Conservation (phyloP, 495 filamentous ascomycete species). For the Hapsidospora chrysogenum region DNA sequence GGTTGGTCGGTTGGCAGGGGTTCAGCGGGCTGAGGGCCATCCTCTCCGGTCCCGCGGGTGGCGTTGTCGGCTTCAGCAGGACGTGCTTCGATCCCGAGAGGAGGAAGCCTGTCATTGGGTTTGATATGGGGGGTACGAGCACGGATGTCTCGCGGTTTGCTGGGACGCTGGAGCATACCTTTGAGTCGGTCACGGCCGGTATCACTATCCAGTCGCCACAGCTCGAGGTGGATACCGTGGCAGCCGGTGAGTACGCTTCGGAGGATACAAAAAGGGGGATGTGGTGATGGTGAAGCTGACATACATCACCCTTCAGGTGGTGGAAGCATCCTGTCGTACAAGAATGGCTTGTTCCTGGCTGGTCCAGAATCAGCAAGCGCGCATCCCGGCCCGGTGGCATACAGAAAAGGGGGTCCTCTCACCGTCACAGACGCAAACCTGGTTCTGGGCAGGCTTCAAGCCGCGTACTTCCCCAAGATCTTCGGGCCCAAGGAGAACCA, state of each 20-base stretch:
- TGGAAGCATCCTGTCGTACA: slow-evolving; percentile 75
- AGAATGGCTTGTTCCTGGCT: slow-evolving; percentile 86
- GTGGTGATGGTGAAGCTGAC: too few species aligned
- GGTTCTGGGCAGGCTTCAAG: slow-evolving; percentile 70
- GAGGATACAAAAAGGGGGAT: too few species aligned
- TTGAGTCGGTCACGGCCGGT: slow-evolving; percentile 90
- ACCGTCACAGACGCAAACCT: slow-evolving; percentile 93
- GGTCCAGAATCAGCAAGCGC: slow-evolving; percentile 87
- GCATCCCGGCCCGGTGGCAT: slow-evolving; percentile 86
- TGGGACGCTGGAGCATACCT: slow-evolving; percentile 87
- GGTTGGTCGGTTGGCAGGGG: slow-evolving; percentile 54
- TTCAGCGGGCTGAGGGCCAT: slow-evolving; percentile 65
- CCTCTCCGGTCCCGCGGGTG: slow-evolving; percentile 62
- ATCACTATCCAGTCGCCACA: slow-evolving; percentile 91
- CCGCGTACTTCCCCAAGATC: slow-evolving; percentile 94
- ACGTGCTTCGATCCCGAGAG: slow-evolving; percentile 81
- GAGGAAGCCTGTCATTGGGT: slow-evolving; percentile 81
- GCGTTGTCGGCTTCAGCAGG: slow-evolving; percentile 83
- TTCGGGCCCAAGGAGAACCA: slow-evolving; percentile 87
- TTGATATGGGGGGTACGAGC: slow-evolving; percentile 89
- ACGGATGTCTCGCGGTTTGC: slow-evolving; percentile 92
- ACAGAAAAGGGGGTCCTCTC: slow-evolving; percentile 80
- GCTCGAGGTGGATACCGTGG: slow-evolving; percentile 94
- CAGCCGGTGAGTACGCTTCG: too few species aligned
- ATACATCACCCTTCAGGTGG: too few species aligned